A percentile compares a stretch with the other conserved stretches of the same genome.
These are phyloP conservation scores for Mortierella alpina DNA, from an alignment of 192 early-diverging fungal genomes.

Conservation along the genomic window DNA sequence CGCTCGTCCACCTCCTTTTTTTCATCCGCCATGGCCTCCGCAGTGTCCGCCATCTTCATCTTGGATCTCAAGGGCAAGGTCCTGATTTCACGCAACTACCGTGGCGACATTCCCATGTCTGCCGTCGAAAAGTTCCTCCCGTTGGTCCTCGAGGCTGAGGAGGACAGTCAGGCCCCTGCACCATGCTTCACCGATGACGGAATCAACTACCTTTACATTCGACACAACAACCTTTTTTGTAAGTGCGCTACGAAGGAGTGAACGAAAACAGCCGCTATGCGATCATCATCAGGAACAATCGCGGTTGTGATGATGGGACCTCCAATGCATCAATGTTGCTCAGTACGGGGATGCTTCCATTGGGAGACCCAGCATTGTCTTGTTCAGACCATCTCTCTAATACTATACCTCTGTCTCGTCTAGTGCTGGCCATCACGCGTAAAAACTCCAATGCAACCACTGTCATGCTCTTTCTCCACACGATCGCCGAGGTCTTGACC, in stretches of 20 bases:
- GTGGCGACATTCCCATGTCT: conserved; percentile 97
- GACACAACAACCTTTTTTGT: conserved; percentile 97
- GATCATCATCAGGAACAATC: no score
- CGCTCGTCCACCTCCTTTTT: neutral
- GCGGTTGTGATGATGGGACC: no score
- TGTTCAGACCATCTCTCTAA: neutral
- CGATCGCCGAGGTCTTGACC: conserved; percentile 88
- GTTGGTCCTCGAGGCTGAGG: conserved; percentile 90
- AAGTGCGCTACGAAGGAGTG: conserved; percentile 21
- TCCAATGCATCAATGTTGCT: no score
- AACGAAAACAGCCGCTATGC: neutral
- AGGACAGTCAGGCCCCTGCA: conserved; percentile 88
- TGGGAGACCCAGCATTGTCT: no score
- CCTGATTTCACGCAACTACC: conserved; percentile 97
- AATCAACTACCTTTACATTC: conserved; percentile 93
- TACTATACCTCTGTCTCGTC: neutral
- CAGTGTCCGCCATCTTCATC: conserved; percentile 84
- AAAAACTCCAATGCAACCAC: conserved; percentile 98
- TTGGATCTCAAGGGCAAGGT: conserved; percentile 99
- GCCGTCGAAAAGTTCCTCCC: conserved; percentile 99
- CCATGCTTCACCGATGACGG: conserved; percentile 97
- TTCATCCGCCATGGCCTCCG: conserved; percentile 42
- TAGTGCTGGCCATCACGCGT: conserved; percentile 94
- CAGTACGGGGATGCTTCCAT: no score
- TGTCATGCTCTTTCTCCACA: conserved; percentile 95